Evolutionary conservation across 1,284 basidiomycete genomes (phyloP).

Genomic region (Vanrija humicola): DNA sequence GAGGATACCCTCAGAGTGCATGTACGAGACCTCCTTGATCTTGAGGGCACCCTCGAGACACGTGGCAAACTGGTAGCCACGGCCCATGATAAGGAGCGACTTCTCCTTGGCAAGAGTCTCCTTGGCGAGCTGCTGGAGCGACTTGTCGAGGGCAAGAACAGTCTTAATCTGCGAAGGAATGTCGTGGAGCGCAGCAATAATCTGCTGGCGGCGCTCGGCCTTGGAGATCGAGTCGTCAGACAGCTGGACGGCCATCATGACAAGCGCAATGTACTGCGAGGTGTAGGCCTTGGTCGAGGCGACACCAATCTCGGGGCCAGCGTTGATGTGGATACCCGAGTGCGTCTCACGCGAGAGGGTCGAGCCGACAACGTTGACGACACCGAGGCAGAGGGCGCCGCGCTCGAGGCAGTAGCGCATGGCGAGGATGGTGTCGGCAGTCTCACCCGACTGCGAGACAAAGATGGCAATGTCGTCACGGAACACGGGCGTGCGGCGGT

Average conservation of each 20-base stretch:
- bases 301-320: conserved; percentile 98
- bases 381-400: conserved; percentile 88
- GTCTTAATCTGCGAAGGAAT: conserved; percentile 86
- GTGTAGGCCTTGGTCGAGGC: conserved; percentile 99
- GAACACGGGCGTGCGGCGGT: conserved; percentile 99
- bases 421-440: conserved; percentile 95
- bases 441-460: conserved; percentile 97
- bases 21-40: conserved; percentile 94
- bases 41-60: conserved; percentile 98
- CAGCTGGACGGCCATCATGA: conserved; percentile 97
- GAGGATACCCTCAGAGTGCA: conserved; percentile 58
- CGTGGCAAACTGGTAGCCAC: conserved; percentile 96
- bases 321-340: conserved; percentile 99
- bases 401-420: conserved; percentile 95
- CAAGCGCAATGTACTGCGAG: conserved; percentile 95
- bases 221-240: conserved; percentile 95
- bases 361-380: conserved; percentile 98
- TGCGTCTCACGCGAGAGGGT: conserved; percentile 98
- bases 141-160: conserved; percentile 76
- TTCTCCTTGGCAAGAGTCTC: conserved; percentile 74
- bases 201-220: conserved; percentile 81
- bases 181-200: conserved; percentile 89
- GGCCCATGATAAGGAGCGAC: conserved; percentile 92
- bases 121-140: conserved; percentile 76
- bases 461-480: conserved; percentile 97